Evolutionary conservation across 768 basidiomycete species (phyloP).

Genomic region (Tricholoma saponaceum): DNA sequence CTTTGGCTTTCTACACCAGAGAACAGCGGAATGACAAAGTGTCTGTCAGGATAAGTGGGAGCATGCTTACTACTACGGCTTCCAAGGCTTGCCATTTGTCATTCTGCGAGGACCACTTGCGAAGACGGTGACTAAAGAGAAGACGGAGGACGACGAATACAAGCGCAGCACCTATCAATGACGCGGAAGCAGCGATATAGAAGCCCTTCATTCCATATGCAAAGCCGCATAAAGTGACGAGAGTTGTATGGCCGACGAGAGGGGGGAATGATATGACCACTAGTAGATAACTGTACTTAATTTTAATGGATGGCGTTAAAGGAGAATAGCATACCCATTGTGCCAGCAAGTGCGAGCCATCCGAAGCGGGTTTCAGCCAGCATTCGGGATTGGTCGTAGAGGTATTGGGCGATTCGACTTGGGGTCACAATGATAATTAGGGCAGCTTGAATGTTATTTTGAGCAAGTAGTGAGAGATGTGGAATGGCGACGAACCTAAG

Average conservation of each 20-base stretch:
- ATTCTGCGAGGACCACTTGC: constrained; percentile 56
- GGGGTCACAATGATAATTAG: constrained; percentile 56
- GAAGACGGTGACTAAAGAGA: constrained; percentile 52
- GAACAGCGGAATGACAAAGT: constrained; percentile 3
- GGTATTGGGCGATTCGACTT: constrained; percentile 59
- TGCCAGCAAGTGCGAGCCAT: constrained; percentile 49
- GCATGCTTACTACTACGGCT: constrained; percentile 58
- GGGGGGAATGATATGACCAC: constrained; percentile 55
- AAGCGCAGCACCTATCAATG: constrained; percentile 59
- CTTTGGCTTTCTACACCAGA: constrained; percentile 55
- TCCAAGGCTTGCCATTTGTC: constrained; percentile 79
- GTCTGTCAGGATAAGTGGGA: not conserved
- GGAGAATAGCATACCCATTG: constrained; percentile 43
- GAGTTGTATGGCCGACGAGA: constrained; percentile 64
- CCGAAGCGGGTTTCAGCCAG: constrained; percentile 59
- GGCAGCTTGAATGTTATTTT: constrained; percentile 18
- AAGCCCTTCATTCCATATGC: constrained; percentile 81
- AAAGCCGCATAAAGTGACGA: constrained; percentile 71
- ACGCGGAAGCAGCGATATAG: constrained; percentile 55
- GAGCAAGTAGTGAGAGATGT: not conserved
- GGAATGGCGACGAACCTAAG: constrained; percentile 24
- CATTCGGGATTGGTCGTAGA: constrained; percentile 64
- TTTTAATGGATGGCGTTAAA: not conserved
- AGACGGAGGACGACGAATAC: constrained; percentile 59
- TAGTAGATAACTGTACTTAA: constrained; percentile 15